A percentile compares a stretch with the other conserved stretches of the same genome.
phyloP scores from a whole-genome alignment of 306 rosid genomes.

The Prosopis cineraria region DNA sequence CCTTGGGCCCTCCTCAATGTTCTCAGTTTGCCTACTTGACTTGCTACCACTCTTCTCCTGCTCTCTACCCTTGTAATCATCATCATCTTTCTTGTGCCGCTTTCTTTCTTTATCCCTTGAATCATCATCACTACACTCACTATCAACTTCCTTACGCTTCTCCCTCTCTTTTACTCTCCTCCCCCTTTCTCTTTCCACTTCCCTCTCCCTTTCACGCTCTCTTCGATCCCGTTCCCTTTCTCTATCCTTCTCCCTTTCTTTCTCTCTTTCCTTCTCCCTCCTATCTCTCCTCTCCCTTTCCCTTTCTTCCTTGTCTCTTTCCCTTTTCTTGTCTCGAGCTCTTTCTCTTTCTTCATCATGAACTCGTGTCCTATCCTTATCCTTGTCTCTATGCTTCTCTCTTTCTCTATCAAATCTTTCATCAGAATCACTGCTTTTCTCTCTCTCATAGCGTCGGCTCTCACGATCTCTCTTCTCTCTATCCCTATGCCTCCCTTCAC shows the following conservation, averaged over 20 bases:
- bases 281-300: constrained; percentile 41
- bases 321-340: constrained; percentile 41
- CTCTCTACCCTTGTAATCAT: constrained; percentile 52
- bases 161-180: constrained; percentile 58
- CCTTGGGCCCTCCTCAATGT: constrained; percentile 56
- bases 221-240: constrained; percentile 46
- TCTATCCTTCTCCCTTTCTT: constrained; percentile 37
- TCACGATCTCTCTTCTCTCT: constrained; percentile 55
- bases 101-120: constrained; percentile 60
- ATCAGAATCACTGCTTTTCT: constrained; percentile 36
- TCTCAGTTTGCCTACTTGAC: constrained; percentile 55
- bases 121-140: constrained; percentile 66
- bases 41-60: constrained; percentile 54
- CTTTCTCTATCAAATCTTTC: constrained; percentile 37
- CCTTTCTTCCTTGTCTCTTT: constrained; percentile 34
- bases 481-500: constrained; percentile 56
- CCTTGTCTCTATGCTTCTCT: constrained; percentile 51
- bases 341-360: constrained; percentile 41
- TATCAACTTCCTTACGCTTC: constrained; percentile 63
- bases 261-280: constrained; percentile 31
- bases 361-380: constrained; percentile 30
- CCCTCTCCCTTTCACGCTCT: constrained; percentile 52
- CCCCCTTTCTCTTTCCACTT: constrained; percentile 51
- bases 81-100: constrained; percentile 68
- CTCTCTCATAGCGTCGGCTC: constrained; percentile 41